A percentile compares a stretch with the other conserved stretches of the same genome.
Evolutionary conservation across 2,329 filamentous ascomycete species (phyloP).

Genomic region (Cladorrhinum sp.): DNA sequence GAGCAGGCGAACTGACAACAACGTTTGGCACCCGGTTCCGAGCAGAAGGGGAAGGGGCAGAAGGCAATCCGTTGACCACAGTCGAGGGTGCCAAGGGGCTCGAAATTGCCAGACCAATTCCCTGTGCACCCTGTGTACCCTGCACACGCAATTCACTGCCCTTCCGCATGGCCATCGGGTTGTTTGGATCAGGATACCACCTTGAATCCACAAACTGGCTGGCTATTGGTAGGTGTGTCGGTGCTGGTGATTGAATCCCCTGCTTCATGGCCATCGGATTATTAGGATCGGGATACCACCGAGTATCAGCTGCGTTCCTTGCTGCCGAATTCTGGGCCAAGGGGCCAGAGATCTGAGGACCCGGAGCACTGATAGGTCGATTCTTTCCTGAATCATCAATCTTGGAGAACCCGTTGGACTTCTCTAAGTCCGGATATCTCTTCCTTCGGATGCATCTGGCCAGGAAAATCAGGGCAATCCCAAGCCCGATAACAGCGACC

Average conservation of each 20-base stretch:
- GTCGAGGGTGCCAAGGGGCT: neutral
- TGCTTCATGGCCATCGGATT: neutral
- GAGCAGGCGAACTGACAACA: slow-evolving; percentile 15
- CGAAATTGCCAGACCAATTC: neutral
- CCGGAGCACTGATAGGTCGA: slow-evolving; percentile 17
- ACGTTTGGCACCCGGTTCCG: slow-evolving; percentile 17
- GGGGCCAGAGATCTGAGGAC: slow-evolving; percentile 43
- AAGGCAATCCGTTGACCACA: neutral
- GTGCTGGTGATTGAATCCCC: neutral
- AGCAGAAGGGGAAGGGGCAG: slow-evolving; percentile 19
- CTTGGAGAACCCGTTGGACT: slow-evolving; percentile 34
- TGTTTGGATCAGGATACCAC: neutral
- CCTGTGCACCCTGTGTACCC: neutral
- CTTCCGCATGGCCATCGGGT: neutral
- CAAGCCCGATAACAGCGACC: slow-evolving; percentile 47
- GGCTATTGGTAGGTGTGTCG: neutral
- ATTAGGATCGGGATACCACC: slow-evolving; percentile 10
- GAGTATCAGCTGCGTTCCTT: slow-evolving; percentile 19
- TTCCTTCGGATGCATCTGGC: slow-evolving; percentile 42
- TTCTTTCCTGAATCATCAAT: slow-evolving; percentile 35
- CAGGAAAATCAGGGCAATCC: slow-evolving; percentile 46
- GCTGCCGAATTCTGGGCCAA: slow-evolving; percentile 30
- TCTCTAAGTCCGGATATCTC: slow-evolving; percentile 35
- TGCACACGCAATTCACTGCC: neutral
- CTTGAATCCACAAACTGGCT: neutral